Percentiles rank a stretch among this genome's conserved stretches.
Evolutionary conservation across 192 early-diverging fungal species (phyloP).

Genomic region (Mortierella alpina): DNA sequence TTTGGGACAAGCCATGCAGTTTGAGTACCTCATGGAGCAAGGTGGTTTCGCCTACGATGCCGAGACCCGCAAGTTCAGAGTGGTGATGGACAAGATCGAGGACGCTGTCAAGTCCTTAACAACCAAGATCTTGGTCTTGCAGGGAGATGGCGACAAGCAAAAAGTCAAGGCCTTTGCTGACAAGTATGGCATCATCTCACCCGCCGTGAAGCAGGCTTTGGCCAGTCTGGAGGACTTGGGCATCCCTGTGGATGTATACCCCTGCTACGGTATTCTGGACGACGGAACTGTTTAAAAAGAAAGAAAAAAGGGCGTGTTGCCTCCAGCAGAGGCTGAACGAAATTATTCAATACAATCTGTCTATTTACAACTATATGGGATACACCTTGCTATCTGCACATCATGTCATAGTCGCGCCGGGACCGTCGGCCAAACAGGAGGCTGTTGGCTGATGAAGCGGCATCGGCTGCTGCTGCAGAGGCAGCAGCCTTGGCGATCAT

Average conservation of each 20-base stretch:
- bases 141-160: slow-evolving; percentile 76
- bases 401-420: slow-evolving; percentile 48
- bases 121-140: slow-evolving; percentile 72
- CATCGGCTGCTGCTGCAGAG: slow-evolving; percentile 41
- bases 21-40: slow-evolving; percentile 74
- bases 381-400: slow-evolving; percentile 11
- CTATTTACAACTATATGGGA: background rate
- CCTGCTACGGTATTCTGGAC: slow-evolving; percentile 47
- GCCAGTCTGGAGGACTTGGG: slow-evolving; percentile 61
- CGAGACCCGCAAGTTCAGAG: slow-evolving; percentile 60
- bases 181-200: slow-evolving; percentile 62
- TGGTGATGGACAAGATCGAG: slow-evolving; percentile 68
- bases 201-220: slow-evolving; percentile 64
- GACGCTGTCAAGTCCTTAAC: slow-evolving; percentile 70
- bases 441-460: slow-evolving; percentile 22
- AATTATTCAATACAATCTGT: background rate
- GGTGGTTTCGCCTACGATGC: slow-evolving; percentile 68
- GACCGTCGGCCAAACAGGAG: slow-evolving; percentile 26
- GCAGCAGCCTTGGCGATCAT: slow-evolving; percentile 36
- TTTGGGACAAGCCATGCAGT: slow-evolving; percentile 76
- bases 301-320: background rate
- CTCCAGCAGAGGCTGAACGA: too few species aligned
- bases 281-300: slow-evolving; percentile 38
- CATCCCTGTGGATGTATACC: slow-evolving; percentile 52
- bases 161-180: slow-evolving; percentile 67